These are phyloP conservation scores for Pyrus pyrifolia DNA, from an alignment of 306 rosid genomes.

Conservation along the genomic window DNA sequence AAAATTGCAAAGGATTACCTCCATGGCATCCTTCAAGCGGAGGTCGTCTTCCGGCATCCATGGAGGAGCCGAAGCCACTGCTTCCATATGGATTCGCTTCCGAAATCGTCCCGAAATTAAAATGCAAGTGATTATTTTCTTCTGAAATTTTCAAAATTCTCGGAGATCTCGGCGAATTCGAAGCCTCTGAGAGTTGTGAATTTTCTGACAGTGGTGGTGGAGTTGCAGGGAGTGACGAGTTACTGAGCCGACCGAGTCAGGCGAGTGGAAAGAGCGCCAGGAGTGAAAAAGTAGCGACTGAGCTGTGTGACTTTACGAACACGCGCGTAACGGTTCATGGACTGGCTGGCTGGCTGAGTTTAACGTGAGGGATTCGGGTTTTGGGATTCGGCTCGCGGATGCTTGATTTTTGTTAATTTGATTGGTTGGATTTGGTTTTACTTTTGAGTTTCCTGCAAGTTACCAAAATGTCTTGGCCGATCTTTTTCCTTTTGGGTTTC, in stretches of 20 bases:
- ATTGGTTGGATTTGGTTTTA: not conserved
- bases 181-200: not conserved
- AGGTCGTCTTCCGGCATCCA: conserved; percentile 79
- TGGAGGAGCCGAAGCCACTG: conserved; percentile 23
- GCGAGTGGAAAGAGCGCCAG: not conserved
- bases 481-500: not conserved
- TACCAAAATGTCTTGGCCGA: not conserved
- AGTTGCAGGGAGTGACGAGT: not conserved
- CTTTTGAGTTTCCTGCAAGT: not conserved
- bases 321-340: not conserved
- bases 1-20: conserved; percentile 38
- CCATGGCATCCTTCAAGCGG: conserved; percentile 63
- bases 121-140: not conserved
- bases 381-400: not conserved
- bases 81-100: conserved; percentile 22
- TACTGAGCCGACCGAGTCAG: not conserved
- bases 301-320: not conserved
- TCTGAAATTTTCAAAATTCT: not conserved
- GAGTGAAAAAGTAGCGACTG: not conserved
- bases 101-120: not conserved
- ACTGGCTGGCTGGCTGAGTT: not conserved
- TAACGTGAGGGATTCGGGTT: not conserved
- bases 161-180: not conserved
- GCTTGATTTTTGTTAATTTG: not conserved
- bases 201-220: not conserved